Conservation (phyloP, 1,139 yeast species). For the Taiozyma onychis region DNA sequence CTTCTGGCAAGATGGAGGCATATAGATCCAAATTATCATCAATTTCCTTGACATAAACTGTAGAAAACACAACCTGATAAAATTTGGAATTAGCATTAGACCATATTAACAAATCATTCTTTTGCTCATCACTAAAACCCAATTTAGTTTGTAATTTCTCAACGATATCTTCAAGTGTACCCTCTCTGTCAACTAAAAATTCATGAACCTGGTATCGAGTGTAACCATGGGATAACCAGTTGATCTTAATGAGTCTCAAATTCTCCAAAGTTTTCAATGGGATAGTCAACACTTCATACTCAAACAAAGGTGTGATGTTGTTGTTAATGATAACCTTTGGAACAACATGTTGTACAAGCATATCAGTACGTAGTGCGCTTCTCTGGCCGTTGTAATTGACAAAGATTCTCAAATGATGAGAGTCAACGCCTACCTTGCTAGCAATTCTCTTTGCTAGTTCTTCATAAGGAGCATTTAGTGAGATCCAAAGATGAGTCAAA, state of each 20-base stretch:
- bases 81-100: constrained; percentile 30
- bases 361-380: constrained; percentile 31
- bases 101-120: constrained; percentile 45
- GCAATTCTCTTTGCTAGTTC: constrained; percentile 61
- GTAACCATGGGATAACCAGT: constrained; percentile 58
- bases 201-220: constrained; percentile 66
- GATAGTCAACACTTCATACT: constrained; percentile 72
- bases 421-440: constrained; percentile 44
- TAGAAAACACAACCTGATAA: constrained; percentile 27
- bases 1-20: constrained; percentile 36
- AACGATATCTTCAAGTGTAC: constrained; percentile 53
- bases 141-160: constrained; percentile 52
- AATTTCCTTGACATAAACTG: constrained; percentile 25
- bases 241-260: constrained; percentile 56
- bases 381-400: constrained; percentile 54
- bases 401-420: constrained; percentile 60
- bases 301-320: constrained; percentile 39
- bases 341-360: constrained; percentile 33
- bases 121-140: constrained; percentile 43
- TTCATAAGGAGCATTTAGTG: constrained; percentile 52
- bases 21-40: constrained; percentile 26
- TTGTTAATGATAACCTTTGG: constrained; percentile 33
- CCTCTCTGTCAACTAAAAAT: constrained; percentile 58
- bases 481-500: constrained; percentile 61
- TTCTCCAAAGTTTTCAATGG: constrained; percentile 74